Conservation (phyloP, 2,329 filamentous ascomycete genomes). For the Uncinocarpus reesii region DNA sequence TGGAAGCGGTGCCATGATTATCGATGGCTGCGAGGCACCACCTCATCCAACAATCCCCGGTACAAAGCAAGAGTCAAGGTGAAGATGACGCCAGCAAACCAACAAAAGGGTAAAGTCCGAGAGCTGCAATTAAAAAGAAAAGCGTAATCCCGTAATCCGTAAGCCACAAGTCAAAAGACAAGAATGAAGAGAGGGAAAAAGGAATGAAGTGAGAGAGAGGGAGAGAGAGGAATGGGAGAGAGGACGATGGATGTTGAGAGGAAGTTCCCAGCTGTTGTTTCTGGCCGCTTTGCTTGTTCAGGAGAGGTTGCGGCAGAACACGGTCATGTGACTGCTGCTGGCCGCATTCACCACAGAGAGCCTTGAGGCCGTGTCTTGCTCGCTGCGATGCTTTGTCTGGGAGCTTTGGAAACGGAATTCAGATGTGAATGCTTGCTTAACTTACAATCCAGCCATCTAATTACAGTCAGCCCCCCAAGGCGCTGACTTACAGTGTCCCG, state of each 20-base stretch:
- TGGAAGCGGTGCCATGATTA: conserved; percentile 56
- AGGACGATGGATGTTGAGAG: conserved; percentile 1
- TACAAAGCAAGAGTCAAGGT: conserved; percentile 20
- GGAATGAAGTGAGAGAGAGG: conserved; percentile 10
- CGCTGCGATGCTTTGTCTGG: too few species aligned
- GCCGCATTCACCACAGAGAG: too few species aligned
- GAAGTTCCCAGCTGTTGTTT: conserved; percentile 3
- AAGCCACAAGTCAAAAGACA: conserved; percentile 16
- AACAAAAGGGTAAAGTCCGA: conserved; percentile 12
- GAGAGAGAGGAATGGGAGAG: conserved; percentile 18
- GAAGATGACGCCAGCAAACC: conserved; percentile 21
- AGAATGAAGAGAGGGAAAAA: conserved; percentile 9
- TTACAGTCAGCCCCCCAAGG: too few species aligned
- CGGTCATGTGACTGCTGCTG: background rate
- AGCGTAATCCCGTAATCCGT: conserved; percentile 9
- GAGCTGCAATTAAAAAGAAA: conserved; percentile 9
- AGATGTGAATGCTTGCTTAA: too few species aligned
- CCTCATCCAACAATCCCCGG: conserved; percentile 27
- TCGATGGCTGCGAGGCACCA: conserved; percentile 30
- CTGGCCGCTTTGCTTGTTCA: background rate
- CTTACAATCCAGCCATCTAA: too few species aligned
- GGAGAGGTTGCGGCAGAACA: background rate
- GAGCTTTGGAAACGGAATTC: too few species aligned
- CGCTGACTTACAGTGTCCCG: too few species aligned
- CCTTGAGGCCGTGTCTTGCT: too few species aligned